These are phyloP conservation scores for Cryoendolithus antarcticus DNA, from an alignment of 2,329 filamentous ascomycete genomes.

Conservation along the genomic window DNA sequence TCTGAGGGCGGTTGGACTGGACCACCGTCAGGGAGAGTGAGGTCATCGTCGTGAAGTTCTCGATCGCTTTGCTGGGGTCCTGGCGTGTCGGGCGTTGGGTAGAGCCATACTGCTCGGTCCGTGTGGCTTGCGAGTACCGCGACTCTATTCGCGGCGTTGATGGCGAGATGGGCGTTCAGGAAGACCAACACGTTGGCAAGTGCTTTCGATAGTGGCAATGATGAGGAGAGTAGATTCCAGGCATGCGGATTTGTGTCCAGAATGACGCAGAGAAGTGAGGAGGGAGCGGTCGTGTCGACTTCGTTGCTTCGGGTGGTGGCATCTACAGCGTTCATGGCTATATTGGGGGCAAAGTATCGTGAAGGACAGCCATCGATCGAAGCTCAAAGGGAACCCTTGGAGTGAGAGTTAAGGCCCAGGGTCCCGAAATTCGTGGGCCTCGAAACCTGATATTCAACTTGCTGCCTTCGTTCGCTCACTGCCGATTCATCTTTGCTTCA, in stretches of 20 bases:
- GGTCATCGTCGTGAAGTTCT: constrained; percentile 20
- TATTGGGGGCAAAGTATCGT: not conserved
- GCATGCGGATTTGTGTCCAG: constrained; percentile 95
- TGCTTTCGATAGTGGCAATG: constrained; percentile 69
- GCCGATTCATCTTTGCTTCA: too few species aligned
- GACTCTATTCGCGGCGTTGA: constrained; percentile 86
- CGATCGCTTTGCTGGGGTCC: constrained; percentile 7
- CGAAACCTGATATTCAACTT: too few species aligned
- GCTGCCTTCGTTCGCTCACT: too few species aligned
- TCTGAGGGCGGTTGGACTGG: constrained; percentile 22
- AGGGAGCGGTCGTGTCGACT: constrained; percentile 33
- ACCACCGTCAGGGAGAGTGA: constrained; percentile 15
- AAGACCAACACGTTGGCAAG: constrained; percentile 88
- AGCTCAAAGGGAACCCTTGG: too few species aligned
- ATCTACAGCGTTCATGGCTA: constrained; percentile 52
- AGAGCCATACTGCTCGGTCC: constrained; percentile 79
- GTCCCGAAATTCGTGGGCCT: too few species aligned
- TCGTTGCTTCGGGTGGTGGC: constrained; percentile 35
- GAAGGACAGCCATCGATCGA: not conserved
- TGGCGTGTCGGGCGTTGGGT: constrained; percentile 44
- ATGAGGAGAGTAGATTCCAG: constrained; percentile 66
- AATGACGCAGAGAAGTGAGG: constrained; percentile 79
- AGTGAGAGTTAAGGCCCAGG: too few species aligned
- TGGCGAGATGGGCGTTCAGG: constrained; percentile 89
- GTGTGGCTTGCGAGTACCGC: constrained; percentile 83